A percentile compares a stretch with the other conserved stretches of the same genome.
Conservation (phyloP, 2,329 filamentous ascomycete genomes). For the Clarireedia sp. region DNA sequence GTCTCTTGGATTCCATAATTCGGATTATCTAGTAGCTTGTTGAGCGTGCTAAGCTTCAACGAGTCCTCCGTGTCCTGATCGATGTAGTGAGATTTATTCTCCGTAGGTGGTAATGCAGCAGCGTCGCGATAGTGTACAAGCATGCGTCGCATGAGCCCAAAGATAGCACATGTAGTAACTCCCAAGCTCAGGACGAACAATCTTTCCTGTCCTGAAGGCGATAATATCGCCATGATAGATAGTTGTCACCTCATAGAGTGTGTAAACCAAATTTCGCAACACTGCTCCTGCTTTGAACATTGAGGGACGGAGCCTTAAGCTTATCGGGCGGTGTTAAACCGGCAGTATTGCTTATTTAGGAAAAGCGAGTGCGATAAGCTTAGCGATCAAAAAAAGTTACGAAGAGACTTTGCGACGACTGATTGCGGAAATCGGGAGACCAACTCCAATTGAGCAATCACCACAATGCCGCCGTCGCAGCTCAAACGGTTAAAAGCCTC, state of each 20-base stretch:
- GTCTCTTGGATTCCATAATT: slow-evolving; percentile 67
- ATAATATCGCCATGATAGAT: slow-evolving; percentile 24
- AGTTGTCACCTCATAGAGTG: slow-evolving; percentile 17
- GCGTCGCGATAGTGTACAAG: slow-evolving; percentile 54
- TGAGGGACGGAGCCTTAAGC: background rate
- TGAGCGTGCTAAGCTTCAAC: slow-evolving; percentile 56
- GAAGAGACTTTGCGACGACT: slow-evolving; percentile 12
- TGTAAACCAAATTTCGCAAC: too few relatives aligned
- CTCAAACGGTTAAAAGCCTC: slow-evolving; percentile 92
- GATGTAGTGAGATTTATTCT: slow-evolving; percentile 64
- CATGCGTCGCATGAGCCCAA: slow-evolving; percentile 48
- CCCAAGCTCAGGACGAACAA: slow-evolving; percentile 25
- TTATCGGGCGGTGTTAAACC: slow-evolving; percentile 1
- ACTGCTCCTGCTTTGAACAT: background rate
- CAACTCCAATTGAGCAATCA: background rate
- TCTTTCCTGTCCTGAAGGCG: slow-evolving; percentile 23
- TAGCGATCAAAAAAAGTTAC: slow-evolving; percentile 18
- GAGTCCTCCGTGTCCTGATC: slow-evolving; percentile 69
- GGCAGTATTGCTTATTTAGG: background rate
- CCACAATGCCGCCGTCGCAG: slow-evolving; percentile 84
- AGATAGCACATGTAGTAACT: slow-evolving; percentile 50
- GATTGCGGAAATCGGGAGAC: background rate
- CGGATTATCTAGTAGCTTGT: slow-evolving; percentile 60
- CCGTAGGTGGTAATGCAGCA: slow-evolving; percentile 56
- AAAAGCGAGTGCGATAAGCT: background rate